Evolutionary conservation across 139 green algal species (phyloP).

Genomic region (Tetraselmis chui): DNA sequence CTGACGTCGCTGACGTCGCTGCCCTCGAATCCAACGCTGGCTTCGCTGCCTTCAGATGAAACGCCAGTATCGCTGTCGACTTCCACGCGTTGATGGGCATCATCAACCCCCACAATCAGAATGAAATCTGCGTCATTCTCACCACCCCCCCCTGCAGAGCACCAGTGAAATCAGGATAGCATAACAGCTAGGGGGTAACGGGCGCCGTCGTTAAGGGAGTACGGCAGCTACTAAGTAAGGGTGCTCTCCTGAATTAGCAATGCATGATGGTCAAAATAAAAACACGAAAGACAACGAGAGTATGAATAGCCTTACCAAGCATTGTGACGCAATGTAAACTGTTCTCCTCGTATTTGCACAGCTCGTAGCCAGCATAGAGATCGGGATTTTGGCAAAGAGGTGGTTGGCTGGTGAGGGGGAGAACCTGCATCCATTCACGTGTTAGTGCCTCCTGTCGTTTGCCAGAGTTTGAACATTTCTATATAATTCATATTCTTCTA

Average conservation of each 20-base stretch:
- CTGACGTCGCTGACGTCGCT: too few species aligned
- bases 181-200: too few species aligned
- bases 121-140: background rate
- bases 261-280: too few species aligned
- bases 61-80: too few species aligned
- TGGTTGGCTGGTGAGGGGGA: background rate
- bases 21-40: too few species aligned
- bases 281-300: too few species aligned
- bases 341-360: background rate
- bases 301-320: background rate
- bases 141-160: background rate
- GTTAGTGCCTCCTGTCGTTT: background rate
- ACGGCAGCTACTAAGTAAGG: too few species aligned
- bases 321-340: background rate
- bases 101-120: background rate
- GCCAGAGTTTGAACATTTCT: background rate
- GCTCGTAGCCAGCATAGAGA: background rate
- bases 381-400: background rate
- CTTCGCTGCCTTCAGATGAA: too few species aligned
- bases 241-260: too few species aligned
- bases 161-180: too few species aligned
- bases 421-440: background rate
- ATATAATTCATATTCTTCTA: background rate
- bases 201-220: too few species aligned
- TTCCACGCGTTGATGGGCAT: background rate